phyloP scores from a whole-genome alignment of 805 yeast species.

The Candida tibetensis region DNA sequence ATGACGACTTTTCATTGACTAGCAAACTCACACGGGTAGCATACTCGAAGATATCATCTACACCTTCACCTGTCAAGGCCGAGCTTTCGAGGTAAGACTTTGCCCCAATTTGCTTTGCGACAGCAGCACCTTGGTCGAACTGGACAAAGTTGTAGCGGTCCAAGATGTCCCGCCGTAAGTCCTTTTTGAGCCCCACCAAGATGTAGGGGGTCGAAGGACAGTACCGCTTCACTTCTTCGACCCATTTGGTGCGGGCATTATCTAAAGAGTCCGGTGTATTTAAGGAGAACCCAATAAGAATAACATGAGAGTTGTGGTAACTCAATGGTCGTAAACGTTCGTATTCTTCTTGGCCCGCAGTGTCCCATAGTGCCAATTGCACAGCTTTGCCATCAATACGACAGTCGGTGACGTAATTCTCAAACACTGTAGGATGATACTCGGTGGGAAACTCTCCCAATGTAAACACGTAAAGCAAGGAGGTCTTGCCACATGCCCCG shows the following conservation, averaged over 20 bases:
- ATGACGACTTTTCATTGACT: conserved; percentile 24
- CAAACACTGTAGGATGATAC: conserved; percentile 92
- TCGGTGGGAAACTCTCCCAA: conserved; percentile 91
- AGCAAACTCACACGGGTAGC: conserved; percentile 83
- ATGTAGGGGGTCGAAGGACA: conserved; percentile 80
- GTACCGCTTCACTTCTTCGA: conserved; percentile 72
- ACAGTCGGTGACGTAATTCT: conserved; percentile 91
- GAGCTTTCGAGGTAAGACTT: conserved; percentile 82
- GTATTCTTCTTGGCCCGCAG: conserved; percentile 96
- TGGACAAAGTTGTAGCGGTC: conserved; percentile 49
- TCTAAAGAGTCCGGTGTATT: conserved; percentile 82
- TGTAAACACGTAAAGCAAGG: conserved; percentile 85
- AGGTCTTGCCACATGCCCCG: conserved; percentile 94
- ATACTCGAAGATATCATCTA: conserved; percentile 87
- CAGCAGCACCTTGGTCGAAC: conserved; percentile 58
- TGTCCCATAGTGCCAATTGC: conserved; percentile 87
- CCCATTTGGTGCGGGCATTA: conserved; percentile 85
- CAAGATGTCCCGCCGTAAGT: conserved; percentile 52
- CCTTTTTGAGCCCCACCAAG: conserved; percentile 82
- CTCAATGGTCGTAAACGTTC: conserved; percentile 86
- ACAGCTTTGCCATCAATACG: conserved; percentile 92
- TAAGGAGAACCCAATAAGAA: conserved; percentile 81
- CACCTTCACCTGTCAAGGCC: conserved; percentile 91
- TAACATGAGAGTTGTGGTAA: conserved; percentile 82
- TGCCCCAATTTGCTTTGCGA: conserved; percentile 80